phyloP scores from a whole-genome alignment of 345 rosid genomes.

The Geranium rotundifolium region DNA sequence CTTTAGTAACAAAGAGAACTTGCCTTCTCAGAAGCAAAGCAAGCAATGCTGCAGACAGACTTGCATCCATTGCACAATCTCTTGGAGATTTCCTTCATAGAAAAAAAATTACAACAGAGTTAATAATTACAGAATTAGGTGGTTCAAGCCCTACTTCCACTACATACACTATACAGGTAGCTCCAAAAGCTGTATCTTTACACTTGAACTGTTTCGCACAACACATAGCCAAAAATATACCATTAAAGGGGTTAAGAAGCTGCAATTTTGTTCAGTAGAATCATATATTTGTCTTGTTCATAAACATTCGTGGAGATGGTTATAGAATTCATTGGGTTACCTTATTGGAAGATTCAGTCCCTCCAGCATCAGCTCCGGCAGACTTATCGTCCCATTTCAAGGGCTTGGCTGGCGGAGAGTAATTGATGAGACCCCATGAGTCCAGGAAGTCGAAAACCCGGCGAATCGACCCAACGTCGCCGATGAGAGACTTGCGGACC shows the following conservation, averaged over 20 bases:
- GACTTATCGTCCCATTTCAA: constrained; percentile 79
- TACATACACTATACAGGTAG: background rate
- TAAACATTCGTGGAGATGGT: background rate
- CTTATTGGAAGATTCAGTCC: constrained; percentile 15
- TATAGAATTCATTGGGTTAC: background rate
- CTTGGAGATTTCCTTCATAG: constrained; percentile 33
- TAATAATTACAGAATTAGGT: background rate
- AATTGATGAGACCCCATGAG: constrained; percentile 79
- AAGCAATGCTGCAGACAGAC: constrained; percentile 68
- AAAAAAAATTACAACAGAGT: constrained; percentile 1
- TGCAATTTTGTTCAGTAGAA: background rate
- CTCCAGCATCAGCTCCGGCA: constrained; percentile 7
- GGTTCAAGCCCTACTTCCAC: background rate
- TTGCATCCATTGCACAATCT: constrained; percentile 79
- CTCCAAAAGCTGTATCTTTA: background rate
- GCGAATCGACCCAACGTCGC: constrained; percentile 81
- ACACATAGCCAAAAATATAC: background rate
- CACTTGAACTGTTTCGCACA: background rate
- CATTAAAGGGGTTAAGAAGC: background rate
- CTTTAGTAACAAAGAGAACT: background rate
- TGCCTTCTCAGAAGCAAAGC: constrained; percentile 84
- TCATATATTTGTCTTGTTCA: background rate
- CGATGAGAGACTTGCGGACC: constrained; percentile 60
- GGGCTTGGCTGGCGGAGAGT: constrained; percentile 44
- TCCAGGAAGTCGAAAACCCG: constrained; percentile 91